phyloP scores from a whole-genome alignment of 805 yeast species.

The Candida vaughaniae region DNA sequence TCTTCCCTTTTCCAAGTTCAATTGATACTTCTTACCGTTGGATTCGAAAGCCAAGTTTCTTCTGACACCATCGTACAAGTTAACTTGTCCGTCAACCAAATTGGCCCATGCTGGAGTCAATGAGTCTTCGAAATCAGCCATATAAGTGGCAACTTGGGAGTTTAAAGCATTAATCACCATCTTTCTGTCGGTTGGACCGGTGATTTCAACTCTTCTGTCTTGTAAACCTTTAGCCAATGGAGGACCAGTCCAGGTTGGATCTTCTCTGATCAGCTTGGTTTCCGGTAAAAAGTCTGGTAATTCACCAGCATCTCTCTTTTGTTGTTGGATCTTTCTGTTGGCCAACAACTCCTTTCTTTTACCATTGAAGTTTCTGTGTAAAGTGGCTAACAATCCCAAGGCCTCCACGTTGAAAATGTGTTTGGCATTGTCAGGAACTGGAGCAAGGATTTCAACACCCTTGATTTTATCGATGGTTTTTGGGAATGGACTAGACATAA shows the following conservation, averaged over 20 bases:
- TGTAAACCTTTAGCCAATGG: slow-evolving; percentile 69
- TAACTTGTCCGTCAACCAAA: slow-evolving; percentile 78
- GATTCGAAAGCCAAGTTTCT: slow-evolving; percentile 48
- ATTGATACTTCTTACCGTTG: slow-evolving; percentile 45
- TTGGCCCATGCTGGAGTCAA: slow-evolving; percentile 83
- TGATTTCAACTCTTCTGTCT: slow-evolving; percentile 77
- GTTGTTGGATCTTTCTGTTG: slow-evolving; percentile 62
- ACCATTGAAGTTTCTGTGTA: slow-evolving; percentile 70
- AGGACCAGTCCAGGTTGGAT: slow-evolving; percentile 75
- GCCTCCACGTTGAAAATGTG: slow-evolving; percentile 63
- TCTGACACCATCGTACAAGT: slow-evolving; percentile 73
- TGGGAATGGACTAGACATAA: slow-evolving; percentile 47
- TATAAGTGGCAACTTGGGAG: slow-evolving; percentile 75
- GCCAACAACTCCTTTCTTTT: slow-evolving; percentile 58
- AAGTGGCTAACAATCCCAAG: slow-evolving; percentile 64
- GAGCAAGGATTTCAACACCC: slow-evolving; percentile 57
- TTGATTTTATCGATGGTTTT: slow-evolving; percentile 39
- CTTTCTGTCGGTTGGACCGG: slow-evolving; percentile 83
- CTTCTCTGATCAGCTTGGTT: slow-evolving; percentile 67
- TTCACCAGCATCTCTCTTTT: slow-evolving; percentile 58
- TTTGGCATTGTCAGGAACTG: slow-evolving; percentile 46
- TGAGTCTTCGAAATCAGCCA: slow-evolving; percentile 86
- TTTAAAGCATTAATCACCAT: slow-evolving; percentile 83
- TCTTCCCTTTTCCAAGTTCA: slow-evolving; percentile 47
- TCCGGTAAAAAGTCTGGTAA: slow-evolving; percentile 65